Conservation (phyloP, 805 yeast genomes). For the Lachancea meyersii region DNA sequence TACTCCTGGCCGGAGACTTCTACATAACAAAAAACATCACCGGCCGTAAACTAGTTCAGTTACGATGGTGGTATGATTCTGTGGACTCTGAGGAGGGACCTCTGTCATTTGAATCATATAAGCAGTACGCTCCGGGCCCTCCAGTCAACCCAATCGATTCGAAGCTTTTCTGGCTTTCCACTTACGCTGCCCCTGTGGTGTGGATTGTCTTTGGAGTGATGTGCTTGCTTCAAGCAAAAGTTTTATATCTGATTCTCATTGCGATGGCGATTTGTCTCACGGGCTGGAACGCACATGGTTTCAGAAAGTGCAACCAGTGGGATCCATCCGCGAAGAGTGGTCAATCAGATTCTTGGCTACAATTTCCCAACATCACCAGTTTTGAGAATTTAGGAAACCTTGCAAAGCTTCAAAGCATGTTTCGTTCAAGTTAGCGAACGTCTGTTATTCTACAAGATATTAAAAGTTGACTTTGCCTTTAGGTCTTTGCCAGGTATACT, state of each 20-base stretch:
- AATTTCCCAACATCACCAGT: conserved; percentile 23
- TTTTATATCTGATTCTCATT: conserved; percentile 58
- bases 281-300: conserved; percentile 79
- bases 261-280: conserved; percentile 66
- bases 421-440: conserved; percentile 14
- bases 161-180: conserved; percentile 75
- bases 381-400: conserved; percentile 24
- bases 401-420: conserved; percentile 26
- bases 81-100: conserved; percentile 21
- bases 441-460: background rate
- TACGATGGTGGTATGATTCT: conserved; percentile 96
- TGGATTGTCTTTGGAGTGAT: conserved; percentile 74
- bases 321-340: conserved; percentile 35
- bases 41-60: conserved; percentile 84
- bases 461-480: background rate
- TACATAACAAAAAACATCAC: conserved; percentile 90
- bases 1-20: conserved; percentile 81
- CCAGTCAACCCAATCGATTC: conserved; percentile 86
- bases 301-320: conserved; percentile 87
- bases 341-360: conserved; percentile 23
- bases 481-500: too few relatives aligned
- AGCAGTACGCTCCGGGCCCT: conserved; percentile 38
- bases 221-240: conserved; percentile 72
- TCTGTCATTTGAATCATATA: conserved; percentile 31
- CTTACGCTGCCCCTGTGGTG: conserved; percentile 66